A percentile compares a stretch with the other conserved stretches of the same genome.
phyloP scores from a whole-genome alignment of 805 yeast genomes.

The Peterozyma xylosa region DNA sequence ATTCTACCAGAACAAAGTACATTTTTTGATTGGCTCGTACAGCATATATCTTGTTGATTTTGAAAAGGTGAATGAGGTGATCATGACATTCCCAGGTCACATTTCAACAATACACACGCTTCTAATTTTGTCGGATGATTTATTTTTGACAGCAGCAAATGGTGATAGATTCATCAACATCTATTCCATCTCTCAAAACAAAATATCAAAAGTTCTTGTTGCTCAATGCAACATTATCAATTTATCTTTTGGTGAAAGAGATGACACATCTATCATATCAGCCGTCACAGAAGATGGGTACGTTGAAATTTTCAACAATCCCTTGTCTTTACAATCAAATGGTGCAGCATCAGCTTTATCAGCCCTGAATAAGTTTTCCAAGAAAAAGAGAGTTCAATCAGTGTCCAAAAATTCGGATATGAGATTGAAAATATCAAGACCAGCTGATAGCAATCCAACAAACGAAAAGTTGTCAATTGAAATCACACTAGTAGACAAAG shows the following conservation, averaged over 20 bases:
- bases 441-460: constrained; percentile 24
- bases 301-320: constrained; percentile 63
- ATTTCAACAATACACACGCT: constrained; percentile 56
- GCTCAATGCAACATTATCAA: constrained; percentile 54
- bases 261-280: constrained; percentile 30
- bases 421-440: constrained; percentile 38
- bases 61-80: constrained; percentile 25
- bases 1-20: constrained; percentile 21
- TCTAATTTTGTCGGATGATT: constrained; percentile 29
- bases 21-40: constrained; percentile 60
- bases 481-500: constrained; percentile 16
- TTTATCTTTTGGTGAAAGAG: constrained; percentile 30
- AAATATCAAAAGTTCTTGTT: constrained; percentile 52
- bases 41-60: constrained; percentile 48
- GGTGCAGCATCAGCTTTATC: constrained; percentile 4
- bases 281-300: constrained; percentile 70
- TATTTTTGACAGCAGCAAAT: constrained; percentile 62
- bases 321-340: constrained; percentile 22
- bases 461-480: constrained; percentile 18
- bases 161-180: constrained; percentile 80
- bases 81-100: constrained; percentile 66
- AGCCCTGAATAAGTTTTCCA: constrained; percentile 14
- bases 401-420: constrained; percentile 45
- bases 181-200: constrained; percentile 37
- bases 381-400: constrained; percentile 39